A percentile compares a stretch with the other conserved stretches of the same genome.
phyloP scores from a whole-genome alignment of 768 basidiomycete genomes.

The Russula virescens region DNA sequence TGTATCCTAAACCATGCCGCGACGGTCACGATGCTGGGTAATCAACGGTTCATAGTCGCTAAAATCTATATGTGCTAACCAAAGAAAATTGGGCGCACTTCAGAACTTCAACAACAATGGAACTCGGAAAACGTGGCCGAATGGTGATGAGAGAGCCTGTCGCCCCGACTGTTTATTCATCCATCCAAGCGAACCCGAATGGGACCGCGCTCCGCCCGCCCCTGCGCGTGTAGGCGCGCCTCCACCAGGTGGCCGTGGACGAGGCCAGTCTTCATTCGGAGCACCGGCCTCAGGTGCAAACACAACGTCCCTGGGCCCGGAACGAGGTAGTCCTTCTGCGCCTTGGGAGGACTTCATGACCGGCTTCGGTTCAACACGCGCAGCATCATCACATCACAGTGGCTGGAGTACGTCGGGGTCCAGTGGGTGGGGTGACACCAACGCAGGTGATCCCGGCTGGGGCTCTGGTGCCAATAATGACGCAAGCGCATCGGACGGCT shows the following conservation, averaged over 20 bases:
- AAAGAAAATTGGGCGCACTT: not conserved
- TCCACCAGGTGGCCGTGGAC: constrained; percentile 3
- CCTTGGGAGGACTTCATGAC: constrained; percentile 15
- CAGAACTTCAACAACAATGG: constrained; percentile 17
- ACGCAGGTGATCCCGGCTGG: constrained; percentile 9
- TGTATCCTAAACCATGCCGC: constrained; percentile 6
- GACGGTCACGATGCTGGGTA: constrained; percentile 1
- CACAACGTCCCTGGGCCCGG: not conserved
- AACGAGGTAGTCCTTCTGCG: not conserved
- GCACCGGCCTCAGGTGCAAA: not conserved
- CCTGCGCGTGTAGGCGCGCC: not conserved
- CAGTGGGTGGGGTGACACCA: constrained; percentile 11
- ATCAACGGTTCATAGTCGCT: not conserved
- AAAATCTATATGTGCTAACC: not conserved
- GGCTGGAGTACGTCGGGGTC: not conserved
- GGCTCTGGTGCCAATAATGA: not conserved
- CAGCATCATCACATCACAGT: not conserved
- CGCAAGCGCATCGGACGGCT: not conserved
- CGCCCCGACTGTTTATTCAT: constrained; percentile 7
- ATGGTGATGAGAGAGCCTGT: constrained; percentile 3
- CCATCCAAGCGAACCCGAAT: constrained; percentile 15
- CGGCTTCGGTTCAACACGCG: not conserved
- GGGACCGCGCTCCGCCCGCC: constrained; percentile 8
- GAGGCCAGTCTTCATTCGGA: constrained; percentile 5
- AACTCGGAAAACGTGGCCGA: constrained; percentile 1